These are phyloP conservation scores for Rhododendron simsii DNA, from an alignment of 148 eudicot species.

Conservation along the genomic window DNA sequence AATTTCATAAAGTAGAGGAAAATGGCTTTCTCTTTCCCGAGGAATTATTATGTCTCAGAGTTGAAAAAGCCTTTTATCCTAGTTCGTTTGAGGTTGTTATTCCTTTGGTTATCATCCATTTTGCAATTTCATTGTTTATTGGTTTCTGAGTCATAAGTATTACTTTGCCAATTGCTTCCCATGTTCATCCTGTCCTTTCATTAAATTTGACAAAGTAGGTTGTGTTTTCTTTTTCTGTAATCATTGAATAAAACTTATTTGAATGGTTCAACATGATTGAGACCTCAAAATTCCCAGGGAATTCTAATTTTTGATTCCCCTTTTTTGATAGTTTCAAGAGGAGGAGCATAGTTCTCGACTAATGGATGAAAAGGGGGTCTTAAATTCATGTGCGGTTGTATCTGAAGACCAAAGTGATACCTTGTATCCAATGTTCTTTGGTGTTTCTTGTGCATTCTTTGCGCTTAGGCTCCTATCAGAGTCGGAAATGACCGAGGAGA, in stretches of 20 bases:
- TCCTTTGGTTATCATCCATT: background rate
- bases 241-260: background rate
- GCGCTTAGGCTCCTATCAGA: conserved; percentile 43
- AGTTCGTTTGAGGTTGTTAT: background rate
- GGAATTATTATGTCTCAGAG: background rate
- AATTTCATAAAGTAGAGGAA: background rate
- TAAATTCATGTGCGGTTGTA: conserved; percentile 20
- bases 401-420: conserved; percentile 46
- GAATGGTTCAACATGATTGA: background rate
- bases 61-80: conserved; percentile 1
- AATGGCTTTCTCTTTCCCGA: background rate
- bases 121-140: background rate
- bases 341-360: conserved; percentile 17
- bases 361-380: conserved; percentile 55
- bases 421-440: conserved; percentile 63
- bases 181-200: background rate
- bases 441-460: conserved; percentile 69
- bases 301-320: conserved; percentile 1
- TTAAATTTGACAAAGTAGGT: background rate
- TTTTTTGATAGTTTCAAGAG: conserved; percentile 9
- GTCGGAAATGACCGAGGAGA: conserved; percentile 30
- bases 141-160: background rate
- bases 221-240: background rate
- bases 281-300: background rate
- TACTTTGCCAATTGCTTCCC: background rate